These are phyloP conservation scores for Penicillium psychrofluorescens DNA, from an alignment of 495 filamentous ascomycete species.

Conservation along the genomic window DNA sequence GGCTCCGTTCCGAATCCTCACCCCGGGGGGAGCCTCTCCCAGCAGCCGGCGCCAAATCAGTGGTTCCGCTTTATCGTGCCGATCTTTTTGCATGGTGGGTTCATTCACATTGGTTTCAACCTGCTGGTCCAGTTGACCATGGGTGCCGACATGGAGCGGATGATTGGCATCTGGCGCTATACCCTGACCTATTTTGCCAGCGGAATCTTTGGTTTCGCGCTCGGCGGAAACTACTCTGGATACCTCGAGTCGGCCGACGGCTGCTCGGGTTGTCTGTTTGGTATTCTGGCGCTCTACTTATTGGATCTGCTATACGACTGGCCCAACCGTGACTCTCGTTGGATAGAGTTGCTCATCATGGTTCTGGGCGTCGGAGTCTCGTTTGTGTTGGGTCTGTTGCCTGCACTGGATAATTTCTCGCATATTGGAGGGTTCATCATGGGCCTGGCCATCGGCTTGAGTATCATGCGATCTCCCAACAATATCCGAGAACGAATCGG, in stretches of 20 bases:
- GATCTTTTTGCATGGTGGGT: slow-evolving; percentile 89
- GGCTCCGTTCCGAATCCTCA: slow-evolving; percentile 56
- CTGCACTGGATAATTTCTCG: slow-evolving; percentile 92
- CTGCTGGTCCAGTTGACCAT: slow-evolving; percentile 82
- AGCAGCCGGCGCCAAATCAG: slow-evolving; percentile 64
- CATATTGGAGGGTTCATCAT: slow-evolving; percentile 96
- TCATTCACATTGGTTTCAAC: slow-evolving; percentile 95
- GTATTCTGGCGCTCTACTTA: slow-evolving; percentile 77
- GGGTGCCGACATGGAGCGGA: slow-evolving; percentile 81
- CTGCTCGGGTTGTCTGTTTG: slow-evolving; percentile 84
- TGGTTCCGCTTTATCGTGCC: slow-evolving; percentile 96
- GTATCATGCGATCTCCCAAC: slow-evolving; percentile 79
- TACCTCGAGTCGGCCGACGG: slow-evolving; percentile 74
- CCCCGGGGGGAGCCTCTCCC: slow-evolving; percentile 28
- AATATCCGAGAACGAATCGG: slow-evolving; percentile 70
- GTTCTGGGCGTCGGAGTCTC: slow-evolving; percentile 77
- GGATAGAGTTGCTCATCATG: slow-evolving; percentile 78
- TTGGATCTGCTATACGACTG: slow-evolving; percentile 92
- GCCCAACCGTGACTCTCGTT: slow-evolving; percentile 64
- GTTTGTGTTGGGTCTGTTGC: slow-evolving; percentile 86
- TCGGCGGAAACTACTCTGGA: slow-evolving; percentile 88
- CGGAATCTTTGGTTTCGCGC: slow-evolving; percentile 93
- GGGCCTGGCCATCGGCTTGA: slow-evolving; percentile 81
- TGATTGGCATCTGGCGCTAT: slow-evolving; percentile 81
- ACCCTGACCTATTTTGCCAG: slow-evolving; percentile 79